Evolutionary conservation across 805 yeast genomes (phyloP).

Genomic region (Dipodascopsis uninucleata): DNA sequence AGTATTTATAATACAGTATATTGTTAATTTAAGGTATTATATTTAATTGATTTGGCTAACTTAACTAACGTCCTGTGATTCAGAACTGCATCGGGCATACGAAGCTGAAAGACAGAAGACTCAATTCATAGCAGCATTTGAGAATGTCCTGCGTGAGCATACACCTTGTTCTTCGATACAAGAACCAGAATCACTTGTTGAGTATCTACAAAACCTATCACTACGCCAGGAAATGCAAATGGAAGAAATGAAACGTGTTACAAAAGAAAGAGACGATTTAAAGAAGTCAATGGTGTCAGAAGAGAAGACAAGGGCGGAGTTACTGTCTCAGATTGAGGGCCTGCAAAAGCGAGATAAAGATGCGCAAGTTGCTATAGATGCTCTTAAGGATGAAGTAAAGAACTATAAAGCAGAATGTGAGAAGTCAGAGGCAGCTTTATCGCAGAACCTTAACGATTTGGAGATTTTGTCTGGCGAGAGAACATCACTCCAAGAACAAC

Average conservation of each 20-base stretch:
- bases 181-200: constrained; percentile 67
- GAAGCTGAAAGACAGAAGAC: constrained; percentile 69
- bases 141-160: constrained; percentile 64
- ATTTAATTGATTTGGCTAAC: too few species aligned
- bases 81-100: constrained; percentile 68
- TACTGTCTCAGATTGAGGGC: not conserved
- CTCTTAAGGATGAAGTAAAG: constrained; percentile 10
- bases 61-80: too few species aligned
- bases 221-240: constrained; percentile 59
- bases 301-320: not conserved
- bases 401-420: not conserved
- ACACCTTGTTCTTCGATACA: constrained; percentile 77
- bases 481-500: too few species aligned
- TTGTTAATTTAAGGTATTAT: not conserved
- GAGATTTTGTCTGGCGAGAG: too few species aligned
- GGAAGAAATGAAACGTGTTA: constrained; percentile 57
- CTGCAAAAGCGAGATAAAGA: constrained; percentile 6
- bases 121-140: constrained; percentile 59
- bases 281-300: constrained; percentile 7
- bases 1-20: not conserved
- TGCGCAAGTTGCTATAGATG: not conserved
- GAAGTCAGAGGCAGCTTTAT: too few species aligned
- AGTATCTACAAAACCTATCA: constrained; percentile 61
- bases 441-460: too few species aligned
- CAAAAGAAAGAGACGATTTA: constrained; percentile 28